Evolutionary conservation across 2,329 filamentous ascomycete species (phyloP).

Genomic region (Talaromyces rugulosus): DNA sequence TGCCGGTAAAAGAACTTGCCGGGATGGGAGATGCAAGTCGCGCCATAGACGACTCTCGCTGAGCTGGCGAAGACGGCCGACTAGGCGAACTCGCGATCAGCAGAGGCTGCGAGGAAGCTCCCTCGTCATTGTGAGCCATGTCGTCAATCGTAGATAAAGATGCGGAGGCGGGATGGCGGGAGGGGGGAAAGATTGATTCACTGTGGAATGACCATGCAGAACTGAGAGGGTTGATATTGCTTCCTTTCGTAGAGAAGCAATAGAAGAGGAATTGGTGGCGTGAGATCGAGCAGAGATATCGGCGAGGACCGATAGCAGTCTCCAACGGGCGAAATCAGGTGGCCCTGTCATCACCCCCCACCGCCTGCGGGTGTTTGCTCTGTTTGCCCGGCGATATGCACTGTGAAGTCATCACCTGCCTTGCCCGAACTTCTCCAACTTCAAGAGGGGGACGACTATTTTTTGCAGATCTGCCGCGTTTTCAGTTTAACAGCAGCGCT

Average conservation of each 20-base stretch:
- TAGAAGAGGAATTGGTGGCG: background rate
- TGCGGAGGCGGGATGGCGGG: background rate
- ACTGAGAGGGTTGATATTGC: background rate
- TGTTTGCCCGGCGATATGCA: constrained; percentile 5
- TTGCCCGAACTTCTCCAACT: background rate
- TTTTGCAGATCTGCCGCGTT: background rate
- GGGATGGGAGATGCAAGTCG: constrained; percentile 55
- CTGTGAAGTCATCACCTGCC: constrained; percentile 11
- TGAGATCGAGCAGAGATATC: background rate
- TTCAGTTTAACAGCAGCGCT: background rate
- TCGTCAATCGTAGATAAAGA: background rate
- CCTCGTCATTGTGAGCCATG: constrained; percentile 36
- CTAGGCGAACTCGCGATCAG: constrained; percentile 27
- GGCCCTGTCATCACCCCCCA: background rate
- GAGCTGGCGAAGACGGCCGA: constrained; percentile 35
- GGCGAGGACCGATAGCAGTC: background rate
- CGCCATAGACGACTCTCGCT: constrained; percentile 51
- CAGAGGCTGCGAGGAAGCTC: constrained; percentile 29
- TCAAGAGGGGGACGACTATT: background rate
- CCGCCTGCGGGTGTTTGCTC: constrained; percentile 7
- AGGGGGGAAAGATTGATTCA: background rate
- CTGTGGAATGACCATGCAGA: background rate
- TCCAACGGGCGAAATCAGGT: constrained; percentile 2
- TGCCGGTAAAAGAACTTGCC: constrained; percentile 30
- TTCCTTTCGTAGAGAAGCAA: background rate